Base-by-base conservation (phyloP, 2,329 filamentous ascomycete genomes). In the Sordariomycetes sp. region DNA sequence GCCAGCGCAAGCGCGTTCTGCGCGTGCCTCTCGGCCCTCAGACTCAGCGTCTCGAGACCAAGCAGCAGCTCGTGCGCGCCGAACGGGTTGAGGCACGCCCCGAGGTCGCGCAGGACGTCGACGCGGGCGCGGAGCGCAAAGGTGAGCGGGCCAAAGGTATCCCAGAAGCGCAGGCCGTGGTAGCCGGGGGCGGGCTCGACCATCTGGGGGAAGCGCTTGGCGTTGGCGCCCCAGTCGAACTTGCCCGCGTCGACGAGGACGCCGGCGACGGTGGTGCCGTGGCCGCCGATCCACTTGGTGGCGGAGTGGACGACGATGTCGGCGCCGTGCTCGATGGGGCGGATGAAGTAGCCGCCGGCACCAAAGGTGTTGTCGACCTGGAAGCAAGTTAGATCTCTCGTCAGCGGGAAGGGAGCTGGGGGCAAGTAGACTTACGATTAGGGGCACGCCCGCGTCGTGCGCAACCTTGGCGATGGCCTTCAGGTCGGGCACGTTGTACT, bases 251-350 rank as follows among this genome's bases (percentile, higher is more conserved):
- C 91, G 62, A 96, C 77, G 36, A 96, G 80, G 51, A 96, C 80
- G 60, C 91, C 91, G 59, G 80, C 91, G 62, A 96, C 88, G 28
- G 91, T 96, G 48, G 91, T 95, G 60, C 91, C 92, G 71, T 97
- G 92, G 50, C 91, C 91, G 58, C 91, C 91, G 61, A 97, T 96
- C 91, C 91, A 96, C 73, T 96, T 96, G 59, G 91, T 96, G 12
- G 90, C 90, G 45, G 88, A 94, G 78, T 96, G 90, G 25, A 96
- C 89, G 56, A 96, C 86, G 60, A 96, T 96, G 68, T 96, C 91
- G 61, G 89, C 91, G 57, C 91, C 91, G 70, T 95, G 87, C 25
- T 91, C 85, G 65, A 96, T 92, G 48, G 91, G 91, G 7, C 87
- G 84, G 63, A 86, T 76, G 69, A 89, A 95, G 78, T 89, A 96